Evolutionary conservation across 305 asterid genomes (phyloP).

Genomic region (Monarda citriodora): DNA sequence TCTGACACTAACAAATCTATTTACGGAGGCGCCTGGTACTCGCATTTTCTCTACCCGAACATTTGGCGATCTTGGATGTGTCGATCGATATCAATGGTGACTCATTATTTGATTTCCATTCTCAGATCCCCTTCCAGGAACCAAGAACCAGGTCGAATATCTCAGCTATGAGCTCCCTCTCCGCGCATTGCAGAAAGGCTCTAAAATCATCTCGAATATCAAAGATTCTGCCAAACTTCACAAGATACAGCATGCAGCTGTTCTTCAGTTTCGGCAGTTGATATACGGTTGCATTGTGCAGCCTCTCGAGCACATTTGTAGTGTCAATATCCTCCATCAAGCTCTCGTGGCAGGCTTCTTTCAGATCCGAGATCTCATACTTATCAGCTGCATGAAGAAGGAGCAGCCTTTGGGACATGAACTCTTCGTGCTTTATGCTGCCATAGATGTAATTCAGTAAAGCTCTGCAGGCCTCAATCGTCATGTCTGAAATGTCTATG

Average conservation of each 20-base stretch:
- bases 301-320: conserved; percentile 86
- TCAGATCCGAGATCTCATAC: conserved; percentile 74
- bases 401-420: conserved; percentile 67
- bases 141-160: conserved; percentile 75
- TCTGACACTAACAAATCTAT: background rate
- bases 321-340: conserved; percentile 82
- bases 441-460: conserved; percentile 81
- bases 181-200: conserved; percentile 65
- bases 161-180: conserved; percentile 77
- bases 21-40: too few species aligned
- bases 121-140: conserved; percentile 83
- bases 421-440: conserved; percentile 54
- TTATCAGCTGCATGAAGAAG: conserved; percentile 93
- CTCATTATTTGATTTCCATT: too few species aligned
- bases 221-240: conserved; percentile 89
- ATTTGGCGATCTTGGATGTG: too few species aligned
- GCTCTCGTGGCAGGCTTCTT: conserved; percentile 90
- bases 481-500: conserved; percentile 75
- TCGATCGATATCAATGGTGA: too few species aligned
- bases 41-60: too few species aligned
- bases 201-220: conserved; percentile 76
- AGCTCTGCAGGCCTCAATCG: conserved; percentile 78
- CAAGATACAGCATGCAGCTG: conserved; percentile 79
- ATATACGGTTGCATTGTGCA: conserved; percentile 76
- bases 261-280: conserved; percentile 73